Base-by-base conservation (phyloP, 805 yeast genomes). In the Schwanniomyces occidentalis region DNA sequence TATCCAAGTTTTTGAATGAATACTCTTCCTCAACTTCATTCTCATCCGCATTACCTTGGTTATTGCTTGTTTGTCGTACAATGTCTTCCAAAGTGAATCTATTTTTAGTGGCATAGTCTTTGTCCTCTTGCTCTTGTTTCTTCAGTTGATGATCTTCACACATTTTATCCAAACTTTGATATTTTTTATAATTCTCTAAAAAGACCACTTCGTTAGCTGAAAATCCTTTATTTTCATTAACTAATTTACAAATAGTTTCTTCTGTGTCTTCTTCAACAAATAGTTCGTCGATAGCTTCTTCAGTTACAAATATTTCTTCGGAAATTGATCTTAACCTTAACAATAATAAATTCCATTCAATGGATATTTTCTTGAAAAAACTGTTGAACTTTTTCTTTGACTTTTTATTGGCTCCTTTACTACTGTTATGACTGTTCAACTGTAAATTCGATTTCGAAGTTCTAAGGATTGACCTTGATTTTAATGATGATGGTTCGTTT, bases 241-340 rank as follows among this genome's bases (percentile, higher is more conserved):
- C 35, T 23, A 42, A 35, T 29, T 45, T 40, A 16, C 54, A 71
- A 42, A 54, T 52, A 24, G 44, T 27, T 15, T 52, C 56, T 48
- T 52, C 73, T 27, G 35, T 55, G 48, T 46, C 74, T 44, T 41
- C 61, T 39, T 45, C 66, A 6, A 67, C 68, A 48, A 80, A 80
- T 8, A 79, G 54, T 25, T 74, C 77, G 32, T 69, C 72, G 1
- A 73, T 62, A 1, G 65, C 59, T 42, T 76, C 79, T 58, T 75
- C 78, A 4, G 73, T 63, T 13, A 66, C 61, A 25, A 75, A 62
- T 2, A 66, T 67, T 14, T 70, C 76, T 44, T 77, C 80, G 2
- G 80, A 69, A 1, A 77, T 41, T 6, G 65, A 49, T 37, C 63
- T 64, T 16, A 78, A 27, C 42, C 52, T 54, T 36, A 41, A 52